A percentile compares a stretch with the other conserved stretches of the same genome.
These are phyloP conservation scores for Dendrocalamus latiflorus DNA, from an alignment of 202 grass and related monocot species.

Conservation along the genomic window DNA sequence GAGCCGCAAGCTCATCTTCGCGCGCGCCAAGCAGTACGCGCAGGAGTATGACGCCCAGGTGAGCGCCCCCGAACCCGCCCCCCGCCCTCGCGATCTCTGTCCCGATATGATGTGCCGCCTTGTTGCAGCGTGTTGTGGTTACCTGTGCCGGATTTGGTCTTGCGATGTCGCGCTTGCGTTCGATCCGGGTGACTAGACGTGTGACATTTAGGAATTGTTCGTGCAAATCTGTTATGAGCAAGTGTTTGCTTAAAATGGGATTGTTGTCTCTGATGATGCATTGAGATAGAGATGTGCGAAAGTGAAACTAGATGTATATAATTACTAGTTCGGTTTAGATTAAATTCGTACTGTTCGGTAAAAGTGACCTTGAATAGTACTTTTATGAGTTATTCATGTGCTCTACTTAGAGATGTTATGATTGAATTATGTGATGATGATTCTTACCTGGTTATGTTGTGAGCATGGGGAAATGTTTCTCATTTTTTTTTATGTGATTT, in stretches of 20 bases:
- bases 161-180: too few species aligned
- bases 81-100: neutral
- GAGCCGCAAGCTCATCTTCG: slow-evolving; percentile 49
- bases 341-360: neutral
- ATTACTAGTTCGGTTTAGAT: neutral
- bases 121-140: neutral
- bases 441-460: neutral
- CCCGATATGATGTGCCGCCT: neutral
- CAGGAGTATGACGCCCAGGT: slow-evolving; percentile 63
- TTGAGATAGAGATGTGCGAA: neutral
- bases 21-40: slow-evolving; percentile 52
- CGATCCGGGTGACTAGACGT: neutral
- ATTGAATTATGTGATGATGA: neutral
- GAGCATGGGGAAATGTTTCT: neutral
- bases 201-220: neutral
- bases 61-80: neutral
- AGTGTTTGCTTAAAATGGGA: neutral
- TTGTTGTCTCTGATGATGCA: neutral
- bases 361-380: neutral
- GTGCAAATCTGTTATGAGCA: neutral
- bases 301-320: neutral
- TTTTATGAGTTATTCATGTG: neutral
- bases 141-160: neutral
- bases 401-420: neutral
- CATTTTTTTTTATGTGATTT: neutral